Evolutionary conservation across 306 rosid genomes (phyloP).

Genomic region (Cyamopsis tetragonoloba): DNA sequence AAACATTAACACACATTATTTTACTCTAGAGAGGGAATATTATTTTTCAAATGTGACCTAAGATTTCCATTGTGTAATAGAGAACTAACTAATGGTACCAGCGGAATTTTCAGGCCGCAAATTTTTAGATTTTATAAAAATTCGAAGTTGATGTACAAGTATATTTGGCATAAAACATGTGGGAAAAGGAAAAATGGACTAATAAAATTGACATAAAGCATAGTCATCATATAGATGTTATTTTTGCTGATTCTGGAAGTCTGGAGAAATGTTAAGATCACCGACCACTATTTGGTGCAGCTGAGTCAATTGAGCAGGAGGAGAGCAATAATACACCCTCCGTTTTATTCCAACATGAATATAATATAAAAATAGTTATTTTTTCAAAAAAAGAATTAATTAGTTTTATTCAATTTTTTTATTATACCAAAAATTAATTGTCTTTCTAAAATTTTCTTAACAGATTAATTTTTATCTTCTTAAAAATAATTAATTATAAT

Average conservation of each 20-base stretch:
- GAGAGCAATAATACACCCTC: too few species aligned
- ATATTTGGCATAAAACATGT: slow-evolving; percentile 14
- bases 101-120: not conserved
- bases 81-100: not conserved
- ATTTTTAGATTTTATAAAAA: not conserved
- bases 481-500: too few species aligned
- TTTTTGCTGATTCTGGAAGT: not conserved
- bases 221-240: not conserved
- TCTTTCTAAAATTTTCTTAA: too few species aligned
- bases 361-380: too few species aligned
- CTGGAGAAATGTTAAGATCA: slow-evolving; percentile 18
- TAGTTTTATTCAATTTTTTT: too few species aligned
- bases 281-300: slow-evolving; percentile 33
- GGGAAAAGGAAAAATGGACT: not conserved
- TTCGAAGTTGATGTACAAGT: slow-evolving; percentile 22
- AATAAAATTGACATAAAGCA: not conserved
- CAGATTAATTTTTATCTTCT: too few species aligned
- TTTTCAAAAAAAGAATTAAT: too few species aligned
- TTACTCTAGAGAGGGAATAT: too few species aligned
- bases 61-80: not conserved
- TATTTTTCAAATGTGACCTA: too few species aligned
- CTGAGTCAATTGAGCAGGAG: slow-evolving; percentile 26
- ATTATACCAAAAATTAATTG: too few species aligned
- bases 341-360: too few species aligned
- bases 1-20: too few species aligned